Evolutionary conservation across 177 flowering plant genomes (phyloP), one percentile per base, ranked within the genome.

Genomic region (Vitis hybrid): DNA sequence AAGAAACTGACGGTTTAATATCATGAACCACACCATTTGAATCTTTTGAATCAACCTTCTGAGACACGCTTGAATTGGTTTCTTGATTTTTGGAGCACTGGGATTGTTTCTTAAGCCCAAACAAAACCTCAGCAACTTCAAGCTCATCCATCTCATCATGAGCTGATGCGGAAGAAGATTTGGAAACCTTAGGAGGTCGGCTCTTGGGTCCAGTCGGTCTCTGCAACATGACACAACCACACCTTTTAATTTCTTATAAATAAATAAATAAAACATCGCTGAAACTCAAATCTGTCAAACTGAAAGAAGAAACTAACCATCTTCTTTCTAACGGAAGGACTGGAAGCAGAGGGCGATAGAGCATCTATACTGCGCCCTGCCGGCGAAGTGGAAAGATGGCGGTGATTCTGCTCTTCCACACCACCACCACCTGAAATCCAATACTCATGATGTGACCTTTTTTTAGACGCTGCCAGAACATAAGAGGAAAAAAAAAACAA

Each of bases 91-190:
- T 64, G 18, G 81, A 72, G 5, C 66, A 40, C 19, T 77, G 78
- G 2, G 81, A 73, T 64, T 80, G 85, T 64, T 74, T 78, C 83
- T 51, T 80, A 27, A 83, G 71, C 48, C 77, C 81, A 18, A 35
- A 83, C 54, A 83, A 72, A 66, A 82, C 78, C 70, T 81, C 82
- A 6, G 82, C 84, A 12, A 83, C 75, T 72, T 83, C 86, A 51
- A 83, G 68, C 81, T 83, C 86, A 6, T 35, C 40, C 40, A 83
- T 70, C 52, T 81, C 84, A 11, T 79, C 80, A 61, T 79, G 64
- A 1, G 21, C 52, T 3, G 72, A 40, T 3, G 72, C 24, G 15
- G 56, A 13, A 46, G 79, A 61, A 35, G 66, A 50, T 35, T 72
- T 70, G 11, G 56, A 51, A 19, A 11, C 13, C 54, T 67, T 60